Conservation (phyloP, 108 stramenopile genomes). For the Cyclotella kingstonii region DNA sequence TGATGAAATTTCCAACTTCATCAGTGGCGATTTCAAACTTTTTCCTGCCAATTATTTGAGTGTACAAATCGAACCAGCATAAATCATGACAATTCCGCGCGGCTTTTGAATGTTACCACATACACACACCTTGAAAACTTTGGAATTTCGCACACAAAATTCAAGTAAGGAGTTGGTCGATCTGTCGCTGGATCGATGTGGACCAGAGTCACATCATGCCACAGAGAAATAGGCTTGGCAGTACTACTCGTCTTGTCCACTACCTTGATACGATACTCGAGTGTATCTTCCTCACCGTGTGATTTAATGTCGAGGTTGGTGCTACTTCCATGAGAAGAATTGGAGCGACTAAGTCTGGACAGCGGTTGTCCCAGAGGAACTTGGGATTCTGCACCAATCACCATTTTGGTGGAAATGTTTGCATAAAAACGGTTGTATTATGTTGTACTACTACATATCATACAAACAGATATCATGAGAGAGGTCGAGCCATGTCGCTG, state of each 20-base stretch:
- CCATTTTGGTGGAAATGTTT: not conserved
- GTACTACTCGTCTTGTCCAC: constrained; percentile 45
- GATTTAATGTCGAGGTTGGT: constrained; percentile 51
- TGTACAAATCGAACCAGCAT: constrained; percentile 3
- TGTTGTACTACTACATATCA: too few relatives aligned
- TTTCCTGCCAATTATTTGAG: constrained; percentile 51
- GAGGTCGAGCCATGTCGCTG: too few relatives aligned
- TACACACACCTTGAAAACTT: constrained; percentile 84
- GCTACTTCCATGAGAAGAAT: constrained; percentile 50
- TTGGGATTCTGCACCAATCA: constrained; percentile 33
- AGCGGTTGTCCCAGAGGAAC: constrained; percentile 42
- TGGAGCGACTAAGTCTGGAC: not conserved
- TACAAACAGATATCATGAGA: too few relatives aligned
- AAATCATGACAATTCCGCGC: too few relatives aligned
- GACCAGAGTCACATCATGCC: constrained; percentile 87
- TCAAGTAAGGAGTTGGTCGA: constrained; percentile 67
- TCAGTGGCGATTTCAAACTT: constrained; percentile 96
- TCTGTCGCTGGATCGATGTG: constrained; percentile 73
- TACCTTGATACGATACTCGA: constrained; percentile 83
- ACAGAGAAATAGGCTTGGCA: constrained; percentile 74
- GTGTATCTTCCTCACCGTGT: constrained; percentile 70
- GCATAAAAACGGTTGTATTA: not conserved
- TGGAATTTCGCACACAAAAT: constrained; percentile 97
- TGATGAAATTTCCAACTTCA: constrained; percentile 95
- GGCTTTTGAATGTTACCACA: not conserved